Evolutionary conservation across 345 rosid genomes (phyloP).

Genomic region (Gossypium mustelinum): DNA sequence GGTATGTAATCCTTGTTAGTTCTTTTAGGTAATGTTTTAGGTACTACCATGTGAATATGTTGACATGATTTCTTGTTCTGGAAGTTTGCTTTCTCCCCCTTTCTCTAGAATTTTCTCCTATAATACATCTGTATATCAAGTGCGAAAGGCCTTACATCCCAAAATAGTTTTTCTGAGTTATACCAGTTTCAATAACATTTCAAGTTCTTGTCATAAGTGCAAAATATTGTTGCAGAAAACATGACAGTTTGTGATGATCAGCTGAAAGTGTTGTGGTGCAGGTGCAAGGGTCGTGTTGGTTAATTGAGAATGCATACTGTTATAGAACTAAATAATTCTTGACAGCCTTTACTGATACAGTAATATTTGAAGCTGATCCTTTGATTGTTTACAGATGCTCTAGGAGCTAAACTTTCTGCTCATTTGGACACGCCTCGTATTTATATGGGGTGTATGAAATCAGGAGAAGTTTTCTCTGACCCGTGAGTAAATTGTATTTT

Average conservation of each 20-base stretch:
- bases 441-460: slow-evolving; percentile 55
- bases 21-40: slow-evolving; percentile 3
- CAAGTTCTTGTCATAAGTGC: not conserved
- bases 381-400: slow-evolving; percentile 31
- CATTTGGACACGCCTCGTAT: slow-evolving; percentile 38
- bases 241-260: not conserved
- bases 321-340: not conserved
- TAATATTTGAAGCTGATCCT: slow-evolving; percentile 8
- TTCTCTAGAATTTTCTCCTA: not conserved
- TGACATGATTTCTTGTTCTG: not conserved
- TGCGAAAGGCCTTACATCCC: not conserved
- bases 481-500: slow-evolving; percentile 34
- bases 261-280: not conserved
- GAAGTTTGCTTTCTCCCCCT: slow-evolving; percentile 1
- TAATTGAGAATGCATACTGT: not conserved
- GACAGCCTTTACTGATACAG: not conserved
- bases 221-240: not conserved
- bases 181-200: not conserved
- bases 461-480: slow-evolving; percentile 43
- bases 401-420: slow-evolving; percentile 41
- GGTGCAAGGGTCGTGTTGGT: slow-evolving; percentile 4
- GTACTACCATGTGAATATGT: not conserved
- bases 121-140: not conserved
- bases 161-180: not conserved
- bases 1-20: slow-evolving; percentile 37